These are phyloP conservation scores for Gossypium australe DNA, from an alignment of 345 rosid species.

Conservation along the genomic window DNA sequence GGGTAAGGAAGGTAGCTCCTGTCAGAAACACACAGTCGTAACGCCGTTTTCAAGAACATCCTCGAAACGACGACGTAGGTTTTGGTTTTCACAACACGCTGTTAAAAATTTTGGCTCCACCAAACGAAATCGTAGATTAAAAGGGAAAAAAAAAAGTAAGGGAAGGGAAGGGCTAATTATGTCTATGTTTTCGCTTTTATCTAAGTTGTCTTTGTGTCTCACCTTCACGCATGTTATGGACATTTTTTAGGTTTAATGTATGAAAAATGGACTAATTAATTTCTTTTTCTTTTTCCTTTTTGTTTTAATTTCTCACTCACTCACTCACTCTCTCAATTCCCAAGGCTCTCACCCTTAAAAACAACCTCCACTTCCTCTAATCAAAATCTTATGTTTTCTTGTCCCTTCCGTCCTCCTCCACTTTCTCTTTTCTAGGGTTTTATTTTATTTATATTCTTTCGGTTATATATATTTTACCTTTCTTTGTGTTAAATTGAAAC, in stretches of 20 bases:
- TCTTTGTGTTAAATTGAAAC: constrained; percentile 10
- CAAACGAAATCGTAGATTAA: background rate
- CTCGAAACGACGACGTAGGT: constrained; percentile 12
- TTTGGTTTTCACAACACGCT: background rate
- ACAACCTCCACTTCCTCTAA: constrained; percentile 4
- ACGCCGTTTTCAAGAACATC: constrained; percentile 4
- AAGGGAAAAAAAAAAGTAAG: background rate
- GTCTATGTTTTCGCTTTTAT: constrained; percentile 1
- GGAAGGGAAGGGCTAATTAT: background rate
- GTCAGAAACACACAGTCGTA: constrained; percentile 20
- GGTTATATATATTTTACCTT: background rate
- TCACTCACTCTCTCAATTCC: constrained; percentile 16
- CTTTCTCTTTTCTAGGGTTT: constrained; percentile 25
- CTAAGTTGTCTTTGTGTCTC: background rate
- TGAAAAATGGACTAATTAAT: constrained; percentile 4
- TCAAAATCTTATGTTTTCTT: constrained; percentile 21
- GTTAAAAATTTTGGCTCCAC: background rate
- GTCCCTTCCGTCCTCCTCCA: background rate
- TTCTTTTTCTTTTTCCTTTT: background rate
- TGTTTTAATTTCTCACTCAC: background rate
- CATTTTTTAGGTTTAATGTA: constrained; percentile 9
- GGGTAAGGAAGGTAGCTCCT: constrained; percentile 27
- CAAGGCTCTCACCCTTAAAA: constrained; percentile 4
- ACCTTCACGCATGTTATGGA: constrained; percentile 13
- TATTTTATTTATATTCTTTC: background rate